Percentiles rank a stretch among this genome's conserved stretches.
Evolutionary conservation across 2,329 filamentous ascomycete genomes (phyloP).

Genomic region (Alternaria gaisen): DNA sequence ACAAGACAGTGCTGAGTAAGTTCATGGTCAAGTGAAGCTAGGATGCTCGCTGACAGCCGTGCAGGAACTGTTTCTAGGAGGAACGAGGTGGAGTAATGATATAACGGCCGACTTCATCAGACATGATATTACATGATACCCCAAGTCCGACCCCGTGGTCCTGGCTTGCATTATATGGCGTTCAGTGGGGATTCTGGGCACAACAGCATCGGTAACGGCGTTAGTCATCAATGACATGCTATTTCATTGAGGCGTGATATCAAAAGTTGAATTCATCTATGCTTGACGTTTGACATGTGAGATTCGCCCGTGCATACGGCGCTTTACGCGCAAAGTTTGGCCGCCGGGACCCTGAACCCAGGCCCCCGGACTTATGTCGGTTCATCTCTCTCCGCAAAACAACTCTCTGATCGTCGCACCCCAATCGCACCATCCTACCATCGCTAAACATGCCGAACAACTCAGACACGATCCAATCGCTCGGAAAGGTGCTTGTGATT

Average conservation of each 20-base stretch:
- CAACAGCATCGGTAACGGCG: slow-evolving; percentile 18
- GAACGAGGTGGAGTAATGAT: slow-evolving; percentile 12
- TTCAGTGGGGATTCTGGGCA: slow-evolving; percentile 23
- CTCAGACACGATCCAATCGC: slow-evolving; percentile 35
- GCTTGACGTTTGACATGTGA: not conserved
- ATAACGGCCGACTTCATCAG: slow-evolving; percentile 32
- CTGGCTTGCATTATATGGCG: slow-evolving; percentile 38
- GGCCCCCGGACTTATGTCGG: slow-evolving; percentile 16
- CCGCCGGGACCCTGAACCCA: slow-evolving; percentile 20
- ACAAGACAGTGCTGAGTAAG: slow-evolving; percentile 61
- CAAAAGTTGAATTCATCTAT: not conserved
- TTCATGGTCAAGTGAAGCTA: not conserved
- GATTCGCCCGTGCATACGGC: not conserved
- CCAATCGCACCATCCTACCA: slow-evolving; percentile 19
- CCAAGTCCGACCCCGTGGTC: slow-evolving; percentile 21
- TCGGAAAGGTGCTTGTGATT: slow-evolving; percentile 59
- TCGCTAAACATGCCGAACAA: slow-evolving; percentile 25
- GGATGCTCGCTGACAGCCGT: not conserved
- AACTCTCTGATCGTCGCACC: slow-evolving; percentile 19
- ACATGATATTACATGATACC: slow-evolving; percentile 45
- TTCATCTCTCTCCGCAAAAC: slow-evolving; percentile 28
- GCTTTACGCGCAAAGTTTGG: not conserved
- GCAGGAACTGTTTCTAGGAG: slow-evolving; percentile 38
- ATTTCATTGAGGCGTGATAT: not conserved
- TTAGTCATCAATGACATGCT: slow-evolving; percentile 5